phyloP scores from a whole-genome alignment of 1,139 yeast species.

The Geotrichum cucujoidarum region DNA sequence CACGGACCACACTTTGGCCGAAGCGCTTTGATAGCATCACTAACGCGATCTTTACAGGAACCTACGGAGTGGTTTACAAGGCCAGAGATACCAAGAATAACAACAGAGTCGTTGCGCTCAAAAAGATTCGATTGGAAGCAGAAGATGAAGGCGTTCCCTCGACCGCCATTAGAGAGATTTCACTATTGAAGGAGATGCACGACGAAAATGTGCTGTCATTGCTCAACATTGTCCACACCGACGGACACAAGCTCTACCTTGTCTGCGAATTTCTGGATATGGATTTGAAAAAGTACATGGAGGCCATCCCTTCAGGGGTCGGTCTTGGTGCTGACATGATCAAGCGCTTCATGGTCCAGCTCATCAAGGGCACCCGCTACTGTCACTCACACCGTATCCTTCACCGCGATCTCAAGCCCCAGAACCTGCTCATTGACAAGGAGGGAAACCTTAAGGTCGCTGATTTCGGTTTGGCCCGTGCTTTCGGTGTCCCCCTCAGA shows the following conservation, averaged over 20 bases:
- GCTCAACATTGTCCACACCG: constrained; percentile 95
- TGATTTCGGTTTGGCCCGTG: constrained; percentile 95
- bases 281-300: constrained; percentile 96
- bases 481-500: constrained; percentile 93
- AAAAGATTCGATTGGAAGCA: constrained; percentile 89
- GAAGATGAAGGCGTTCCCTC: constrained; percentile 99
- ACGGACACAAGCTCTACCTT: constrained; percentile 84
- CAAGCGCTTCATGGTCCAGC: constrained; percentile 87
- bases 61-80: constrained; percentile 97
- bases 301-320: constrained; percentile 83
- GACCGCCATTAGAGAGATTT: constrained; percentile 94
- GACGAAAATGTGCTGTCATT: constrained; percentile 89
- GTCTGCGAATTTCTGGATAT: constrained; percentile 92
- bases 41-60: constrained; percentile 43
- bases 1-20: too few relatives aligned
- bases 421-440: constrained; percentile 85
- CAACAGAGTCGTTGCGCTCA: constrained; percentile 87
- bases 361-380: constrained; percentile 86
- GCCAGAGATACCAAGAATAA: constrained; percentile 87
- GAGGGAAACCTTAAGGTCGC: constrained; percentile 95
- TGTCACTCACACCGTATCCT: constrained; percentile 93
- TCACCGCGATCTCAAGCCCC: constrained; percentile 96
- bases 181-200: constrained; percentile 83
- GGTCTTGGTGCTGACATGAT: constrained; percentile 89
- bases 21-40: background rate